Percentiles rank a stretch among this genome's conserved stretches.
Conservation (phyloP, 192 early-diverging fungal species). For the Rhizoclosmatium globosum region DNA sequence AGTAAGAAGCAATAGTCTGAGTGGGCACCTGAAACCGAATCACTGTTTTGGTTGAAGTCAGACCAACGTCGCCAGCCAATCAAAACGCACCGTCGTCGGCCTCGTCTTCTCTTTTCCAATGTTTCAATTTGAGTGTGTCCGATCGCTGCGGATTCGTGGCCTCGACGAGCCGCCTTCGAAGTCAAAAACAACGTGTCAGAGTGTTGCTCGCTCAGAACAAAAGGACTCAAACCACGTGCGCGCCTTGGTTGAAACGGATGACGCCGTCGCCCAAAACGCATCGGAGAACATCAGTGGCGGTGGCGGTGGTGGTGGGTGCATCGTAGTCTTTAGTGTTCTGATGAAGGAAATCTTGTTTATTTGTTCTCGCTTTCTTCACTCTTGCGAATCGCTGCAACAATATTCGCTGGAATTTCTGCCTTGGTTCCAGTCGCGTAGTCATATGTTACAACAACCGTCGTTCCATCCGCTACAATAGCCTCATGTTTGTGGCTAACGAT, state of each 20-base stretch:
- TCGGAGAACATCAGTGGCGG: background rate
- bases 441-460: constrained; percentile 44
- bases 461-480: constrained; percentile 47
- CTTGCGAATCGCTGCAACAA: constrained; percentile 2
- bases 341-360: background rate
- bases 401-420: constrained; percentile 40
- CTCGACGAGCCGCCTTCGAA: background rate
- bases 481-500: constrained; percentile 52
- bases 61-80: constrained; percentile 9
- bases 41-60: background rate
- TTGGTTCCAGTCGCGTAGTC: constrained; percentile 50
- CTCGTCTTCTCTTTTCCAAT: constrained; percentile 83
- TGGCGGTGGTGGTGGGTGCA: too few relatives aligned
- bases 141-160: background rate
- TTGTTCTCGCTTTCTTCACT: background rate
- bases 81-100: constrained; percentile 46
- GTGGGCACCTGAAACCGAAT: constrained; percentile 36
- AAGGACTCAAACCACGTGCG: constrained; percentile 1
- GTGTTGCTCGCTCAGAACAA: too few relatives aligned
- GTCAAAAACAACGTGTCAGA: background rate
- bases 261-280: background rate
- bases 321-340: too few relatives aligned
- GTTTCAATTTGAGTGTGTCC: constrained; percentile 54
- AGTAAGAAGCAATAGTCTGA: constrained; percentile 78
- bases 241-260: background rate